phyloP scores from a whole-genome alignment of 1,139 yeast genomes.

The Yamadazyma friedrichii region DNA sequence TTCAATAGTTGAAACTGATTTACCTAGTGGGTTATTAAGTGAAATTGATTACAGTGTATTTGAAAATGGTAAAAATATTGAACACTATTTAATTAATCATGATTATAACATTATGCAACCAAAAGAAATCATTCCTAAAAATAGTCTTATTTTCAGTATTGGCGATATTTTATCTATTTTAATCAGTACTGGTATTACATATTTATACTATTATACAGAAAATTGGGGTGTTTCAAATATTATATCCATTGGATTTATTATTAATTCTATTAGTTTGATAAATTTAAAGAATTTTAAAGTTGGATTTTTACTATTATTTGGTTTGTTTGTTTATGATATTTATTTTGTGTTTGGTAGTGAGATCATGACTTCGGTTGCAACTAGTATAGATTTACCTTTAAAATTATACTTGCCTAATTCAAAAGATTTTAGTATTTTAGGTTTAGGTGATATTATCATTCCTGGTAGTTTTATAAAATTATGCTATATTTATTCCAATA shows the following conservation, averaged over 20 bases:
- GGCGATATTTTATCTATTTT: conserved; percentile 28
- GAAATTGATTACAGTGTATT: conserved; percentile 10
- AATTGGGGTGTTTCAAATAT: conserved; percentile 33
- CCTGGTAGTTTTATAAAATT: conserved; percentile 54
- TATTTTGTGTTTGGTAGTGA: conserved; percentile 65
- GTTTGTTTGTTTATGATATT: conserved; percentile 60
- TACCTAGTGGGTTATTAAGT: conserved; percentile 10
- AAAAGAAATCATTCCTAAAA: conserved; percentile 20
- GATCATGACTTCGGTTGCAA: conserved; percentile 65
- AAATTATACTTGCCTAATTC: conserved; percentile 49
- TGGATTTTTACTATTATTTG: conserved; percentile 43
- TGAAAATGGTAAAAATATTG: conserved; percentile 12
- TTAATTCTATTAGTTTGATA: conserved; percentile 31
- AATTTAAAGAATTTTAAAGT: conserved; percentile 40
- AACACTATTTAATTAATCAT: conserved; percentile 15
- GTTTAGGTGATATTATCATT: conserved; percentile 61
- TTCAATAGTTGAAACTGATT: conserved; percentile 3
- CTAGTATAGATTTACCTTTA: conserved; percentile 53
- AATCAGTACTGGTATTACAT: conserved; percentile 15
- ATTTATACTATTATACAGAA: conserved; percentile 17
- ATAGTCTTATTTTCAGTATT: conserved; percentile 26
- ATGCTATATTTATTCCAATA: conserved; percentile 37
- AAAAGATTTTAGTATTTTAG: conserved; percentile 33
- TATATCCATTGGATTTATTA: conserved; percentile 33
- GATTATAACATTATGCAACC: conserved; percentile 19